A percentile compares a stretch with the other conserved stretches of the same genome.
phyloP scores from a whole-genome alignment of 345 rosid genomes.

The Brassica napus region Da-Ae NC_063446.1:8497001-8497500 shows the following conservation, averaged over 20 bases:
- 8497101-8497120: constrained; percentile 39
- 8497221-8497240: constrained; percentile 25
- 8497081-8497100: not conserved
- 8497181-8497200: constrained; percentile 60
- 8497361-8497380: constrained; percentile 4
- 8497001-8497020: constrained; percentile 93
- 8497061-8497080: constrained; percentile 31
- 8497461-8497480: constrained; percentile 78
- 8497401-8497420: not conserved
- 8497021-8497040: constrained; percentile 90
- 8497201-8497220: constrained; percentile 11
- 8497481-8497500: constrained; percentile 85
- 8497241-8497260: constrained; percentile 5
- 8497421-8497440: constrained; percentile 97
- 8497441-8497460: constrained; percentile 91
- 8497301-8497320: constrained; percentile 46
- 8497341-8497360: not conserved
- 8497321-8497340: constrained; percentile 2
- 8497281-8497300: constrained; percentile 76
- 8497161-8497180: constrained; percentile 81
- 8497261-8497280: constrained; percentile 50
- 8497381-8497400: not conserved
- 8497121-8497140: constrained; percentile 90
- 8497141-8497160: constrained; percentile 92
- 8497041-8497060: constrained; percentile 95